Evolutionary conservation across 225 moss, liverwort and hornwort genomes (phyloP).

Genomic region (Climacium dendroides): DNA sequence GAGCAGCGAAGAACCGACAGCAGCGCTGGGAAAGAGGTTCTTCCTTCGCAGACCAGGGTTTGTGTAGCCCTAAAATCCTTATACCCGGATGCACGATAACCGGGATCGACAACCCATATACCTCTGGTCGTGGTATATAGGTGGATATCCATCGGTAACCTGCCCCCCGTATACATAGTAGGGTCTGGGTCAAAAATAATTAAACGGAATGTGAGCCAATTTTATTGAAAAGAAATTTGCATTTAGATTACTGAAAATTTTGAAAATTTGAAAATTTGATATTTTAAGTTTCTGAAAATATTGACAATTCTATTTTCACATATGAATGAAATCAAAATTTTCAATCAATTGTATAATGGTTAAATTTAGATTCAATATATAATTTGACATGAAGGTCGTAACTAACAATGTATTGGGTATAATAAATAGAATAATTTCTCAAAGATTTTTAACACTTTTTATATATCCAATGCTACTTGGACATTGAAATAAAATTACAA

Average conservation of each 20-base stretch:
- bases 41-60: not conserved
- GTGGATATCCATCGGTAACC: not conserved
- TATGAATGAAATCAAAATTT: not conserved
- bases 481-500: not conserved
- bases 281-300: too few relatives aligned
- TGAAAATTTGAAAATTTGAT: too few relatives aligned
- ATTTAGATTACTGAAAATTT: not conserved
- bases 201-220: not conserved
- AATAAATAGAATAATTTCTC: not conserved
- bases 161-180: not conserved
- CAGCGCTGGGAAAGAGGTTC: conserved; percentile 3
- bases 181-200: not conserved
- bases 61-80: not conserved
- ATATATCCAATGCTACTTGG: not conserved
- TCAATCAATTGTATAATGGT: too few relatives aligned
- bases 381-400: not conserved
- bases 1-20: not conserved
- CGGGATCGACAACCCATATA: not conserved
- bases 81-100: not conserved
- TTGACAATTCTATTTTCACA: not conserved
- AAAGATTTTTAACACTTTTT: too few relatives aligned
- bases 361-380: not conserved
- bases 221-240: not conserved
- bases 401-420: not conserved
- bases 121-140: too few relatives aligned